A percentile compares a stretch with the other conserved stretches of the same genome.
Evolutionary conservation across 169 alveolate species (phyloP).

Genomic region (Perkinsus chesapeaki): DNA sequence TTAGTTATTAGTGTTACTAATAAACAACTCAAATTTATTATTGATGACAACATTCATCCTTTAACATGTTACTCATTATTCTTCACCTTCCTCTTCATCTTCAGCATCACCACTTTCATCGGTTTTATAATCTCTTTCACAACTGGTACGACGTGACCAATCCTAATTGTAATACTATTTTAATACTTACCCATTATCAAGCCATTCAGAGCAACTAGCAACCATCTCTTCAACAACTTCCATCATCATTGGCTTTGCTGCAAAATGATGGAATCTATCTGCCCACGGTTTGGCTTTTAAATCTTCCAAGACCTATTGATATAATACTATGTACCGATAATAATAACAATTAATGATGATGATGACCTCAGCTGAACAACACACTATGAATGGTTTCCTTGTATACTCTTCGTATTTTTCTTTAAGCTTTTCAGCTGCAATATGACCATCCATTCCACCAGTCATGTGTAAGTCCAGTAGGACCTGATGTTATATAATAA

Average conservation of each 20-base stretch:
- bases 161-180: too few species aligned
- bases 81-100: not conserved
- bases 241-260: not conserved
- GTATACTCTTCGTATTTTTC: not conserved
- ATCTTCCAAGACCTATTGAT: not conserved
- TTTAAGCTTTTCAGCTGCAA: not conserved
- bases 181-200: not conserved
- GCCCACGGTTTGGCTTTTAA: not conserved
- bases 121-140: not conserved
- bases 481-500: not conserved
- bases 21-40: too few species aligned
- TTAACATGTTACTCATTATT: not conserved
- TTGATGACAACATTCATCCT: too few species aligned
- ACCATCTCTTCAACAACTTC: not conserved
- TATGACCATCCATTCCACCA: not conserved
- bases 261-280: not conserved
- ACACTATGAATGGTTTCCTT: not conserved
- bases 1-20: too few species aligned
- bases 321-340: too few species aligned
- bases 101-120: not conserved
- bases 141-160: not conserved
- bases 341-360: too few species aligned
- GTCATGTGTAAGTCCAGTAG: not conserved
- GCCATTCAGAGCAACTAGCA: not conserved
- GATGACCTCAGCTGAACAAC: not conserved